A percentile compares a stretch with the other conserved stretches of the same genome.
phyloP scores from a whole-genome alignment of 2,329 filamentous ascomycete genomes.

The Elsinoe australis region DNA sequence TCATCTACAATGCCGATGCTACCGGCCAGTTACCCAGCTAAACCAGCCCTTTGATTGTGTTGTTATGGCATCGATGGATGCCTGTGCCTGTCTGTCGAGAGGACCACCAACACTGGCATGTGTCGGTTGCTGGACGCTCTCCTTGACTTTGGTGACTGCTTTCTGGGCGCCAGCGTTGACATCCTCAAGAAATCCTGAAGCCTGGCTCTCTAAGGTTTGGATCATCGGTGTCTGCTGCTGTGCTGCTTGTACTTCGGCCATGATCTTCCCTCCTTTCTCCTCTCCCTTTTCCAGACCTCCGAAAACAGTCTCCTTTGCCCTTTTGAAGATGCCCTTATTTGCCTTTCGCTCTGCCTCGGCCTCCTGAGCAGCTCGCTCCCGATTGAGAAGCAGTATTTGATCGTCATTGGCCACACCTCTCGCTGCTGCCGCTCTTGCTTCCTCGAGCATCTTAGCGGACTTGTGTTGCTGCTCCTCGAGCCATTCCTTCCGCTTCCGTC shows the following conservation, averaged over 20 bases:
- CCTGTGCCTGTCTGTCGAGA: constrained; percentile 40
- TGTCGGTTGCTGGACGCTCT: not conserved
- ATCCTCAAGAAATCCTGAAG: constrained; percentile 15
- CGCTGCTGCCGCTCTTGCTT: constrained; percentile 38
- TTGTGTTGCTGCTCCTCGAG: constrained; percentile 46
- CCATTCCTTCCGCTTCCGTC: constrained; percentile 56
- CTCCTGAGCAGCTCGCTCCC: constrained; percentile 57
- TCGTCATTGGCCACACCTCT: constrained; percentile 42
- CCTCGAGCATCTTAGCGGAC: constrained; percentile 36
- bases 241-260: constrained; percentile 23
- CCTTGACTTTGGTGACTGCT: constrained; percentile 17
- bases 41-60: constrained; percentile 39
- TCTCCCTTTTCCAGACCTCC: constrained; percentile 32
- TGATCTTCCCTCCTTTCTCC: constrained; percentile 32
- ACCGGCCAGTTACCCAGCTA: constrained; percentile 38
- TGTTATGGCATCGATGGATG: constrained; percentile 32
- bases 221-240: not conserved
- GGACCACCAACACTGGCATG: constrained; percentile 33
- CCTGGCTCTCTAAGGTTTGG: not conserved
- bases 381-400: constrained; percentile 45
- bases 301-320: constrained; percentile 29
- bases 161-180: constrained; percentile 14
- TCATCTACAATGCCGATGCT: constrained; percentile 16
- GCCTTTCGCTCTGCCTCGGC: constrained; percentile 38
- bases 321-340: constrained; percentile 32